A percentile compares a stretch with the other conserved stretches of the same genome.
These are phyloP conservation scores for Fusarium palustre DNA, from an alignment of 2,329 filamentous ascomycete genomes.

Conservation along the genomic window DNA sequence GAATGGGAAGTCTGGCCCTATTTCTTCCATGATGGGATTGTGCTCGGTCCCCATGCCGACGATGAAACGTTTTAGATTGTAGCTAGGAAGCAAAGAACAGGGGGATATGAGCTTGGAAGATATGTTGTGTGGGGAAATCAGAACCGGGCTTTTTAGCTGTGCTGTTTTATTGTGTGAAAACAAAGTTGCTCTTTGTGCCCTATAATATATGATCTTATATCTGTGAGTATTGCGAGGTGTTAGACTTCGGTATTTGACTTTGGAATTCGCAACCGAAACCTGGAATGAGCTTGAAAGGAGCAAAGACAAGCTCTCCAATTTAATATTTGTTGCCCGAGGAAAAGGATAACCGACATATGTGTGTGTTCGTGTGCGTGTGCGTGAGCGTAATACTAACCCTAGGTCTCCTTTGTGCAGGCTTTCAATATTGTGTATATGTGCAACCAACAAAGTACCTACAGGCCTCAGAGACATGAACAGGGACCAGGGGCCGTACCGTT, in stretches of 20 bases:
- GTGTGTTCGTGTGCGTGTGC: neutral
- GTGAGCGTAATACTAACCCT: slow-evolving; percentile 1
- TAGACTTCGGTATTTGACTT: too few relatives aligned
- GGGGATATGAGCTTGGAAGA: neutral
- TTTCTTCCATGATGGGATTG: slow-evolving; percentile 9
- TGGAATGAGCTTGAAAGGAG: neutral
- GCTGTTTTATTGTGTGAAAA: too few relatives aligned
- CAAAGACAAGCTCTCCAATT: neutral
- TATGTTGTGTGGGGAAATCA: too few relatives aligned
- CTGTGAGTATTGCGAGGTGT: too few relatives aligned
- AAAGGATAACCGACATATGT: neutral
- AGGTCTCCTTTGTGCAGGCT: neutral
- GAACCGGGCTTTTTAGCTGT: too few relatives aligned
- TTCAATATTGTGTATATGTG: neutral
- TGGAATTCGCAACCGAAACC: too few relatives aligned
- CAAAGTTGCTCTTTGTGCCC: too few relatives aligned
- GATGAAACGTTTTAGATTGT: neutral
- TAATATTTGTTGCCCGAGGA: neutral
- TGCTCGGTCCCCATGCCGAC: neutral
- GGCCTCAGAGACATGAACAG: neutral
- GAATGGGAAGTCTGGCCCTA: slow-evolving; percentile 11
- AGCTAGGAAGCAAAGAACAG: neutral
- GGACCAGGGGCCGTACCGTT: neutral
- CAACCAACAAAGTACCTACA: slow-evolving; percentile 10
- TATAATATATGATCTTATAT: too few relatives aligned